A percentile compares a stretch with the other conserved stretches of the same genome.
Conservation (phyloP, 495 filamentous ascomycete genomes). For the Hyaloscypha bicolor region DNA sequence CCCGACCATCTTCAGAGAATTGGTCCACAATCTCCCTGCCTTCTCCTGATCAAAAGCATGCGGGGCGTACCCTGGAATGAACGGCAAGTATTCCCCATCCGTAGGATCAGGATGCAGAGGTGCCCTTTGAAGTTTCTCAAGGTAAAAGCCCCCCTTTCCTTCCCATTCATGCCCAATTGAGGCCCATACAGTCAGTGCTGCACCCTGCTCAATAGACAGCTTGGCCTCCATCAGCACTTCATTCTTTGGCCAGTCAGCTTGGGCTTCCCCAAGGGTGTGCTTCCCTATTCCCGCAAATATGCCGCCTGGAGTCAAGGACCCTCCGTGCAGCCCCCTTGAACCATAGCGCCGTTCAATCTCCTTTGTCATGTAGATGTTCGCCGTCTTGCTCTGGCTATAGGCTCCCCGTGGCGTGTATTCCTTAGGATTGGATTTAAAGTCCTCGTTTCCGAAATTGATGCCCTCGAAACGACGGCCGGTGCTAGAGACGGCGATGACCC, state of each 20-base stretch:
- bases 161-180: slow-evolving; percentile 39
- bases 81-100: neutral
- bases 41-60: neutral
- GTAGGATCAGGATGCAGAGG: neutral
- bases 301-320: slow-evolving; percentile 14
- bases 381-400: slow-evolving; percentile 54
- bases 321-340: slow-evolving; percentile 14
- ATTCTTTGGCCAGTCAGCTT: neutral
- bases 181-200: slow-evolving; percentile 49
- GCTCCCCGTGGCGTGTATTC: slow-evolving; percentile 38
- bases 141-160: slow-evolving; percentile 46
- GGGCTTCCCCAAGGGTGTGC: neutral
- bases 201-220: slow-evolving; percentile 40
- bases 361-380: slow-evolving; percentile 51
- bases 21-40: neutral
- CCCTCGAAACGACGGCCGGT: slow-evolving; percentile 43
- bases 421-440: slow-evolving; percentile 20
- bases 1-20: neutral
- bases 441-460: slow-evolving; percentile 47
- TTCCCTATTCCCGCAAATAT: neutral
- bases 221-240: slow-evolving; percentile 28
- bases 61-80: neutral
- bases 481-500: slow-evolving; percentile 41
- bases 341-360: slow-evolving; percentile 45
- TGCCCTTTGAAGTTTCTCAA: slow-evolving; percentile 29